Conservation (phyloP, 805 yeast species). For the Zygosaccharomyces siamensis region DNA sequence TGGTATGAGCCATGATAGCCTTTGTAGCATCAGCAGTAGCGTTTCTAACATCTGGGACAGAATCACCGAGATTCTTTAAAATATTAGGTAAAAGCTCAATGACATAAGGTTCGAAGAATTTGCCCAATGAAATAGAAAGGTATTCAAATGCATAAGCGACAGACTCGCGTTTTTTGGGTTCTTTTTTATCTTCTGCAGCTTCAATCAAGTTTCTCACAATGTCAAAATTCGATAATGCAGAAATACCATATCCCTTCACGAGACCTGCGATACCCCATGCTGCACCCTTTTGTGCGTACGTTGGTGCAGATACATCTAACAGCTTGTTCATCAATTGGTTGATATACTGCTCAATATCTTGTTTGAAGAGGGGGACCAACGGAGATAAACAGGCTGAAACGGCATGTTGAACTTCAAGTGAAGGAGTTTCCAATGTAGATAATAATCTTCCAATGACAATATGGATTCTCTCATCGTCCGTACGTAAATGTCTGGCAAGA, state of each 20-base stretch:
- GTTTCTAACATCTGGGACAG: slow-evolving; percentile 76
- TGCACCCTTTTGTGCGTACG: slow-evolving; percentile 76
- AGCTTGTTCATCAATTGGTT: slow-evolving; percentile 57
- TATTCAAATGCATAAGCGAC: slow-evolving; percentile 85
- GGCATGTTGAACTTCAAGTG: slow-evolving; percentile 86
- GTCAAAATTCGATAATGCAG: slow-evolving; percentile 68
- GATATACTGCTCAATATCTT: slow-evolving; percentile 49
- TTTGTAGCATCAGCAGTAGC: slow-evolving; percentile 86
- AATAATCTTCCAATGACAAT: slow-evolving; percentile 65
- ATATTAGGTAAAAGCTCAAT: slow-evolving; percentile 81
- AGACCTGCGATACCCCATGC: slow-evolving; percentile 96
- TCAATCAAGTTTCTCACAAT: slow-evolving; percentile 68
- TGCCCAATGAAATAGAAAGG: slow-evolving; percentile 68
- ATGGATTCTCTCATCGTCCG: slow-evolving; percentile 60
- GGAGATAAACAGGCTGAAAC: slow-evolving; percentile 84
- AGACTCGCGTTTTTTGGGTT: slow-evolving; percentile 71
- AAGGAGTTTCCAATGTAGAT: slow-evolving; percentile 75
- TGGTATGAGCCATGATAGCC: slow-evolving; percentile 82
- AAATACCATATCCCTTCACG: slow-evolving; percentile 84
- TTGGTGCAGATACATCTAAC: slow-evolving; percentile 39
- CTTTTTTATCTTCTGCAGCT: slow-evolving; percentile 84
- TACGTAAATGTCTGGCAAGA: slow-evolving; percentile 74
- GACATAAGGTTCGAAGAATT: slow-evolving; percentile 88
- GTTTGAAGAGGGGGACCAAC: slow-evolving; percentile 54
- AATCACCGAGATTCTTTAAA: slow-evolving; percentile 79